Evolutionary conservation across 192 early-diverging fungal genomes (phyloP).

Genomic region (Dispira parvispora): DNA sequence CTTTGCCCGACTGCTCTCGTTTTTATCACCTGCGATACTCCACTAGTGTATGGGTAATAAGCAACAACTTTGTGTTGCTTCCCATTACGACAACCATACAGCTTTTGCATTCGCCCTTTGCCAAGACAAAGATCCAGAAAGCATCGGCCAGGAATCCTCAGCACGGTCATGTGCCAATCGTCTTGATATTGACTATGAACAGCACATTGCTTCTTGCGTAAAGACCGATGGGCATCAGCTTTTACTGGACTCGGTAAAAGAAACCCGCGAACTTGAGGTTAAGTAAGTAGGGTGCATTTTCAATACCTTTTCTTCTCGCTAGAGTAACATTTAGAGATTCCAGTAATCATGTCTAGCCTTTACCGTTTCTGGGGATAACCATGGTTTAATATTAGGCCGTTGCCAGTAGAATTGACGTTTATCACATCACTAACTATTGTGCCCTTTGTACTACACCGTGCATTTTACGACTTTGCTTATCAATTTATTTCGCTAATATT

Average conservation of each 20-base stretch:
- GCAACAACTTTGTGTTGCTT: slow-evolving; percentile 3
- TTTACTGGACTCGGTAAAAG: background rate
- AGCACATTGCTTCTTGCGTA: background rate
- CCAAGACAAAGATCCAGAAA: background rate
- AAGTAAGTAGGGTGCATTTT: background rate
- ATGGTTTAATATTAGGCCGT: background rate
- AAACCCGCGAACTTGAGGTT: background rate
- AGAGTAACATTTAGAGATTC: background rate
- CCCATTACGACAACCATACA: background rate
- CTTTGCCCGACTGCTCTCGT: background rate
- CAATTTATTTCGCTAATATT: too few relatives aligned
- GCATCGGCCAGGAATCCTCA: background rate
- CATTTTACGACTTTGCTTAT: too few relatives aligned
- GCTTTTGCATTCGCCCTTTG: background rate
- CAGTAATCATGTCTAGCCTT: background rate
- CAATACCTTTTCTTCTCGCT: too few relatives aligned
- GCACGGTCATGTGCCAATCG: background rate
- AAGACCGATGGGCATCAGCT: background rate
- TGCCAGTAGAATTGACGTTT: too few relatives aligned
- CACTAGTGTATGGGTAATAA: background rate
- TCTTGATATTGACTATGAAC: background rate
- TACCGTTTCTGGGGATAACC: background rate
- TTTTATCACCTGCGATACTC: background rate
- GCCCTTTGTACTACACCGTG: too few relatives aligned
- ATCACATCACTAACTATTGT: too few relatives aligned